These are phyloP conservation scores for Phytophthora tubulina DNA, from an alignment of 352 stramenopile species.

Conservation along the genomic window DNA sequence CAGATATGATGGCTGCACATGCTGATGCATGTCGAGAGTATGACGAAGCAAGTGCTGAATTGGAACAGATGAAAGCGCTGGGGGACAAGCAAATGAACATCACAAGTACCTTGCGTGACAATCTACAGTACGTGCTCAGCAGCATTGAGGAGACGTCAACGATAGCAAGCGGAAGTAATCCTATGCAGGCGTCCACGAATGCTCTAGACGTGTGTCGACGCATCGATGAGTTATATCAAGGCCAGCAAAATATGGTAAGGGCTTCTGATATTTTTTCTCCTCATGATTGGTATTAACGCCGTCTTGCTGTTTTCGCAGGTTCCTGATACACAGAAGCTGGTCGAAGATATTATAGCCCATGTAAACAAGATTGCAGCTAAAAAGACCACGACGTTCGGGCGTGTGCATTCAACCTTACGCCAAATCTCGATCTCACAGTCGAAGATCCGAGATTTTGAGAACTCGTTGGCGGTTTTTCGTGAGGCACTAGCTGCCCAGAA, in stretches of 20 bases:
- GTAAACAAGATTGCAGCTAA: conserved; percentile 66
- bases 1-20: conserved; percentile 55
- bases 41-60: conserved; percentile 50
- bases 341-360: conserved; percentile 63
- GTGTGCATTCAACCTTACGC: conserved; percentile 69
- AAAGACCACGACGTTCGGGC: conserved; percentile 63
- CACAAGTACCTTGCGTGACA: conserved; percentile 68
- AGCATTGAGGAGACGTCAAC: conserved; percentile 76
- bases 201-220: conserved; percentile 85
- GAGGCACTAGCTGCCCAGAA: conserved; percentile 82
- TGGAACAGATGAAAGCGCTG: conserved; percentile 64
- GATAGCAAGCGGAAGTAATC: conserved; percentile 60
- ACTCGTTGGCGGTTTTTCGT: conserved; percentile 83
- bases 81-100: conserved; percentile 62
- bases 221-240: conserved; percentile 81
- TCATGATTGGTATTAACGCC: not conserved
- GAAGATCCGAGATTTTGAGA: conserved; percentile 91
- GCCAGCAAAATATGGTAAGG: conserved; percentile 75
- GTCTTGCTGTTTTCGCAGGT: conserved; percentile 50
- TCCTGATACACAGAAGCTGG: conserved; percentile 69
- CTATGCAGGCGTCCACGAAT: conserved; percentile 84
- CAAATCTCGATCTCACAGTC: conserved; percentile 85
- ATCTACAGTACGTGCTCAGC: conserved; percentile 70
- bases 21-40: conserved; percentile 56
- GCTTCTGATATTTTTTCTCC: not conserved